Percentiles rank a stretch among this genome's conserved stretches.
phyloP scores from a whole-genome alignment of 1,284 basidiomycete species.

The Coniophora puteana region DNA sequence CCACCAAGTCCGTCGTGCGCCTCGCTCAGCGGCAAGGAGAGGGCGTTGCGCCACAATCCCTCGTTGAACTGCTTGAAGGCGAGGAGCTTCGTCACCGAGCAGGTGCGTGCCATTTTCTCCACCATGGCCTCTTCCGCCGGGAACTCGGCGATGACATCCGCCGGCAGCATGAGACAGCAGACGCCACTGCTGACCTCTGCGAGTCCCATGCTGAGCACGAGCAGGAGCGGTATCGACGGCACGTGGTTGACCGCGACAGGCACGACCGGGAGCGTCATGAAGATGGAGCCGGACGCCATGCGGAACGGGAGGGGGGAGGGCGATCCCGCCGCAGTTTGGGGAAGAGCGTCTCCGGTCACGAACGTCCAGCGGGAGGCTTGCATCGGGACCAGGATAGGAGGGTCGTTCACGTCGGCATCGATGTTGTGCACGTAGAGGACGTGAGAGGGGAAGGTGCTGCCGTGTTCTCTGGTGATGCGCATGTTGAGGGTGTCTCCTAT shows the following conservation, averaged over 20 bases:
- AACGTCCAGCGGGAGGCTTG: constrained; percentile 38
- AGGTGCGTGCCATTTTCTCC: constrained; percentile 29
- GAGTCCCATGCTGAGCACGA: constrained; percentile 28
- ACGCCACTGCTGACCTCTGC: constrained; percentile 30
- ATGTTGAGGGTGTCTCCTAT: constrained; percentile 39
- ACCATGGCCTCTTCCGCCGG: constrained; percentile 57
- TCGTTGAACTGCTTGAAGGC: constrained; percentile 31
- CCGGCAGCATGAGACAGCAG: constrained; percentile 35
- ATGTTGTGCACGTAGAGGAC: constrained; percentile 40
- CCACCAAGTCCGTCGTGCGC: no score
- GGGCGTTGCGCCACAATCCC: constrained; percentile 42
- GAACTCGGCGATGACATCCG: constrained; percentile 38
- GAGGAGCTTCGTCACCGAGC: constrained; percentile 26
- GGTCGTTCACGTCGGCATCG: constrained; percentile 24
- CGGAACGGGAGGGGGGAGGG: constrained; percentile 32
- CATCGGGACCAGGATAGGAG: constrained; percentile 42
- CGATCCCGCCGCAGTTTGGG: constrained; percentile 27
- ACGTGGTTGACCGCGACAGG: constrained; percentile 28
- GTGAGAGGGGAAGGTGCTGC: constrained; percentile 44
- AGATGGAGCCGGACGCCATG: constrained; percentile 11
- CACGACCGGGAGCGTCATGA: constrained; percentile 28
- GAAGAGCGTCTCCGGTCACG: constrained; percentile 35
- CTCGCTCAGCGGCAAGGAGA: constrained; percentile 36
- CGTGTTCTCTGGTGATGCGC: constrained; percentile 35
- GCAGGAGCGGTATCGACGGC: constrained; percentile 27